Evolutionary conservation across 2,329 filamentous ascomycete genomes (phyloP), one percentile per base, ranked within the genome.

Genomic region (Fusarium scirpi): DNA sequence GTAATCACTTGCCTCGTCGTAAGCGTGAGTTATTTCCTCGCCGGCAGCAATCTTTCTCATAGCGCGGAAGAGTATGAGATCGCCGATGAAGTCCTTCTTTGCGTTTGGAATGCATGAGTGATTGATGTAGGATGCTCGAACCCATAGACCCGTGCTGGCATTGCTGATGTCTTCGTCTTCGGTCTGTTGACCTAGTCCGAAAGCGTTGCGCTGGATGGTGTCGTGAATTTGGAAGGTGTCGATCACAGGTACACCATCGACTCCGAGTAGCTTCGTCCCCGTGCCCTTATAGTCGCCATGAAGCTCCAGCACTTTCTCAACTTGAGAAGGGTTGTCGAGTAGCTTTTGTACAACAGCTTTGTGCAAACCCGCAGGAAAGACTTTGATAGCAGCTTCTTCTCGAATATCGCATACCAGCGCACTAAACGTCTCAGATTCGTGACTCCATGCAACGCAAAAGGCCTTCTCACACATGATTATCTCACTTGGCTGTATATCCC

Each of bases 21-120:
- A 81, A 18, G 49, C 48, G 48, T 80, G 75, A 0, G 74, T 74
- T 6, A 82, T 71, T 54, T 82, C 79, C n/a, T 81, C 78, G 8
- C 79, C 79, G 6, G 59, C 51, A 2, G 47, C 25, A 40, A 82
- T 81, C n/a, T 58, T 40, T 6, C 75, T 72, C 1, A 62, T 74
- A 4, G 82, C 80, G 8, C 80, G 80, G 11, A 84, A 57, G 6
- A 83, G 68, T 55, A 82, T 76, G 6, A 82, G 57, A 61, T 82
- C 82, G 24, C 82, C 82, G 8, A 82, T 71, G 48, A 78, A 82
- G 3, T 79, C 74, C 29, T 79, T 80, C 45, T 73, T 74, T 0
- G 72, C 62, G 60, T 82, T 84, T 32, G 77, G 55, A 3, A 78
- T 51, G 58, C 82, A 84, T 0, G 80, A 81, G 62, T 84, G 82